Evolutionary conservation across 345 rosid species (phyloP).

Genomic region (Conringia planisiliqua): DNA sequence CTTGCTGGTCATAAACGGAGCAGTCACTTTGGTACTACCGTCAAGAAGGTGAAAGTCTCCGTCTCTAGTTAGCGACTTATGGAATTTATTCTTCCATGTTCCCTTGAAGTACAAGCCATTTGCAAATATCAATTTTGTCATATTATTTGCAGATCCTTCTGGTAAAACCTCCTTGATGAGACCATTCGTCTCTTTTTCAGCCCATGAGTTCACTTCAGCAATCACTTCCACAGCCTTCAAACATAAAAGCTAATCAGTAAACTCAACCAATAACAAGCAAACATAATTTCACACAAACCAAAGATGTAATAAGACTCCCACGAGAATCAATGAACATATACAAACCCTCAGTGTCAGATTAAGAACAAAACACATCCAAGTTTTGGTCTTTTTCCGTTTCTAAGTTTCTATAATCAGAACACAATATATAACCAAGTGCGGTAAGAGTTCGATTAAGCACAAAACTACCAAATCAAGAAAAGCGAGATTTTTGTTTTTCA

Average conservation of each 20-base stretch:
- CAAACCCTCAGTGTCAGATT: not conserved
- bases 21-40: conserved; percentile 48
- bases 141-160: conserved; percentile 49
- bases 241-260: not conserved
- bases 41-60: conserved; percentile 59
- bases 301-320: too few relatives aligned
- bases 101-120: conserved; percentile 88
- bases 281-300: not conserved
- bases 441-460: not conserved
- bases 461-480: not conserved
- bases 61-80: conserved; percentile 48
- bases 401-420: not conserved
- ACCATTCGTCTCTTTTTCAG: conserved; percentile 67
- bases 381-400: not conserved
- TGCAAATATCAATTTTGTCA: conserved; percentile 57
- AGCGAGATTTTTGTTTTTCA: not conserved
- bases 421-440: not conserved
- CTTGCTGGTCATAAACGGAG: conserved; percentile 72
- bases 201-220: conserved; percentile 69
- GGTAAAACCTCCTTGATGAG: conserved; percentile 76
- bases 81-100: conserved; percentile 69
- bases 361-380: not conserved
- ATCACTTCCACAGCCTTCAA: conserved; percentile 52
- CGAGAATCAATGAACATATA: not conserved
- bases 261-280: not conserved